Evolutionary conservation across 2,329 filamentous ascomycete species (phyloP), one percentile per base, ranked within the genome.

Genomic region (Aspergillus fischeri): DNA sequence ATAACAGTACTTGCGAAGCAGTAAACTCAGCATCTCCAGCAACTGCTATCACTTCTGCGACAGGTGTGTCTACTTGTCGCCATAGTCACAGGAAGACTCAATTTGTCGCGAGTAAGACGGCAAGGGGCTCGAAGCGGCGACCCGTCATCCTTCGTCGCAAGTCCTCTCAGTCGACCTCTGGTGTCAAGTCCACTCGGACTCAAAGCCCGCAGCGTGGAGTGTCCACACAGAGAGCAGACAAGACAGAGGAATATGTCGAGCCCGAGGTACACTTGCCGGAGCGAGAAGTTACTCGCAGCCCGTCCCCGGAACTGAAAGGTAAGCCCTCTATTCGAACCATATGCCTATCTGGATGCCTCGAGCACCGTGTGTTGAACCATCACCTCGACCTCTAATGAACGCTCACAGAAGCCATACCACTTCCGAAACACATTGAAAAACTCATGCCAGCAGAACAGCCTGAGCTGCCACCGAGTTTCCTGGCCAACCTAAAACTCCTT

Each of bases 141-240:
- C 70, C 73, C 6, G 65, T 70, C 3, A 57, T 71, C 11, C 64
- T 66, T 52, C 69, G 73, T 35, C 70, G 71, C 56, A 75, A 71
- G 58, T 75, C 73, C 7, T 72, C 73, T 4, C 72, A 74, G 54
- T 57, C 66, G 17, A 63, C 67, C 8, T 66, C 67, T n/a, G 49
- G 54, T 17, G 49, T 60, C 41, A 57, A 52, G 35, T 58, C 55
- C 27, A 60, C 54, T 7, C 60, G 57, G 24, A 51, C 47, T 21
- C 58, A 60, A 45, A 65, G 61, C 20, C 59, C 58, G 10, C 53
- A 57, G 14, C 49, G 50, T 4, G 57, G n/a, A 17, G 32, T 42
- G 8, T 51, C 52, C 27, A 45, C 51, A 52, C 54, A 53, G 29
- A 57, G 54, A 52, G n/a, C 32, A 25, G 53, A 25, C 38, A 28